Evolutionary conservation across 2,329 filamentous ascomycete genomes (phyloP).

Genomic region (Mariannaea sp.): DNA sequence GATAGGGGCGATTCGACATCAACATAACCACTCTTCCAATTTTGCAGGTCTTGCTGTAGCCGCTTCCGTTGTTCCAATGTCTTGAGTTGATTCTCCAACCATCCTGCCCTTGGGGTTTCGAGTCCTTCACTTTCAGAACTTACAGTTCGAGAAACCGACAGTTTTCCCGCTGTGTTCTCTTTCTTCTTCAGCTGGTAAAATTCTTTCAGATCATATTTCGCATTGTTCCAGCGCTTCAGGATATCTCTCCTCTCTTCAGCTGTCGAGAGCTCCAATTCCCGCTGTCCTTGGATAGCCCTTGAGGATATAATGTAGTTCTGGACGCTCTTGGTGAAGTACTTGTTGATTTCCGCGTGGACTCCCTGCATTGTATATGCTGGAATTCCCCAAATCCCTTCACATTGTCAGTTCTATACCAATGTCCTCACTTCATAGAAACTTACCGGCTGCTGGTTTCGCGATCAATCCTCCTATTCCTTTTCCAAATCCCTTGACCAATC

Average conservation of each 20-base stretch:
- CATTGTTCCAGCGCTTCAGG: conserved; percentile 65
- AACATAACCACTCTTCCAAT: conserved; percentile 43
- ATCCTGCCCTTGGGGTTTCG: conserved; percentile 49
- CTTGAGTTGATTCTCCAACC: conserved; percentile 53
- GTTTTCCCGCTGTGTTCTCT: conserved; percentile 47
- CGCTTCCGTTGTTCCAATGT: conserved; percentile 58
- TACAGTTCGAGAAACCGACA: conserved; percentile 29
- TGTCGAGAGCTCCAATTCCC: conserved; percentile 62
- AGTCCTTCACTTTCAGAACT: conserved; percentile 28
- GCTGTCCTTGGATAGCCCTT: conserved; percentile 74
- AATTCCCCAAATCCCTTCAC: conserved; percentile 65
- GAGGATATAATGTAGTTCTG: conserved; percentile 81
- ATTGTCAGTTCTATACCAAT: conserved; percentile 4
- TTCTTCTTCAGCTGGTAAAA: conserved; percentile 60
- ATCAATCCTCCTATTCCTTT: conserved; percentile 83
- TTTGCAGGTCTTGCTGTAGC: conserved; percentile 53
- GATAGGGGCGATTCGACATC: conserved; percentile 20
- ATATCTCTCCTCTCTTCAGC: conserved; percentile 67
- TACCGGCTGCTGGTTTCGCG: conserved; percentile 80
- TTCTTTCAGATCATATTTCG: conserved; percentile 63
- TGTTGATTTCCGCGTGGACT: conserved; percentile 76
- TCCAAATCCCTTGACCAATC: conserved; percentile 78
- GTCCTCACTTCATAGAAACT: conserved; percentile 36
- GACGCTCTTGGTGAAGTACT: conserved; percentile 70
- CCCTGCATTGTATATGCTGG: conserved; percentile 86